Evolutionary conservation across 139 green algal species (phyloP).

Genomic region (Prasinococcaceae sp.): DNA sequence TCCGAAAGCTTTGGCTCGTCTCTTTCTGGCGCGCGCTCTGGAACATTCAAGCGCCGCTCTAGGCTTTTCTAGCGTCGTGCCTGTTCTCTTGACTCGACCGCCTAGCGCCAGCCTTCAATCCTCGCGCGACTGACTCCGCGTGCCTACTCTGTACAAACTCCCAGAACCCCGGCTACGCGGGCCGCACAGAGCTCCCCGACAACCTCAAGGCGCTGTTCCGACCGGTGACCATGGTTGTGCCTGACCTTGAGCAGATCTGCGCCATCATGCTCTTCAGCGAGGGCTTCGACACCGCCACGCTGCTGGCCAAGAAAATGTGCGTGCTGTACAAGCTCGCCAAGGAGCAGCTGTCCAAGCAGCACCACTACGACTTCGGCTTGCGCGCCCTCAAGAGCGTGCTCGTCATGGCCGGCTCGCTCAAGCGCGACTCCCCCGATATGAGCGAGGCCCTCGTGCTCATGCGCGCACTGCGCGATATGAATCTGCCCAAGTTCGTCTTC

Average conservation of each 20-base stretch:
- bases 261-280: constrained; percentile 78
- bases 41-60: no score
- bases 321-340: constrained; percentile 69
- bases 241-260: constrained; percentile 63
- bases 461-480: constrained; percentile 75
- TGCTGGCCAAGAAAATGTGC: constrained; percentile 76
- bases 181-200: constrained; percentile 58
- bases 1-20: no score
- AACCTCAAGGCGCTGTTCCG: constrained; percentile 62
- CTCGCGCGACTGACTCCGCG: no score
- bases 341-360: constrained; percentile 71
- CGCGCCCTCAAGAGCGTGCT: constrained; percentile 64
- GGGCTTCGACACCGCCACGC: constrained; percentile 60
- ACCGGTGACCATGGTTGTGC: constrained; percentile 64
- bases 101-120: no score
- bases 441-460: constrained; percentile 63
- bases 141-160: no score
- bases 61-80: no score
- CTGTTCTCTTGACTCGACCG: no score
- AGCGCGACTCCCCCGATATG: constrained; percentile 57
- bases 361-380: constrained; percentile 77
- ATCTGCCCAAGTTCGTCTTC: constrained; percentile 76
- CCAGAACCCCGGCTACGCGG: constrained; percentile 72
- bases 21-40: no score
- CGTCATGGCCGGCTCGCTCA: constrained; percentile 66